A percentile compares a stretch with the other conserved stretches of the same genome.
These are phyloP conservation scores for Plasmodium gonderi DNA, from an alignment of 169 alveolate genomes.

Conservation along the genomic window DNA sequence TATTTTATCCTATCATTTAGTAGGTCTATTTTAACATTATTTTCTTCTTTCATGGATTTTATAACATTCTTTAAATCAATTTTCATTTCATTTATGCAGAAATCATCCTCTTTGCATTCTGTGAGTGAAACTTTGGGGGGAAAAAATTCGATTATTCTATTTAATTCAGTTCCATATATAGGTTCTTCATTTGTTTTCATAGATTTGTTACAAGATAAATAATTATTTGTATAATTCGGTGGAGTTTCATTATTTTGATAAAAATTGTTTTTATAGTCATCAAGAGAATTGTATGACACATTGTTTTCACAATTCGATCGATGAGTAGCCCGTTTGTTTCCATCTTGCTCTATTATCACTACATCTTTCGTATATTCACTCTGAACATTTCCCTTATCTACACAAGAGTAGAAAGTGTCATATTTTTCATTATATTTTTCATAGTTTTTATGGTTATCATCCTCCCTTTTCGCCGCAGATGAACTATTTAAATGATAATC, in stretches of 20 bases:
- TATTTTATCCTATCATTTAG: constrained; percentile 22
- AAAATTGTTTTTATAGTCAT: neutral
- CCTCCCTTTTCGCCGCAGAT: no score
- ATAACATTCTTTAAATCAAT: constrained; percentile 16
- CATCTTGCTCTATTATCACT: neutral
- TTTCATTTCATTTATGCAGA: constrained; percentile 15
- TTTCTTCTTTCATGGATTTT: constrained; percentile 27
- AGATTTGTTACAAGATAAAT: neutral
- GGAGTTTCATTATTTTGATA: neutral
- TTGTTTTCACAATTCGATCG: neutral
- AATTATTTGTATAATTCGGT: neutral
- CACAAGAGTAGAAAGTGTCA: neutral
- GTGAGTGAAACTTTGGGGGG: constrained; percentile 2
- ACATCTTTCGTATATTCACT: neutral
- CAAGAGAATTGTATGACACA: neutral
- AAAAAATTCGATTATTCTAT: neutral
- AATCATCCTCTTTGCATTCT: constrained; percentile 25
- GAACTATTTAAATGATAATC: neutral
- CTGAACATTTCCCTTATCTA: neutral
- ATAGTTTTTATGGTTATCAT: neutral
- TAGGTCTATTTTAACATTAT: constrained; percentile 27
- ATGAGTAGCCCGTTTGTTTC: neutral
- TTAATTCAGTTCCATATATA: neutral
- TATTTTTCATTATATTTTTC: neutral
- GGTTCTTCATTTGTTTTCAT: neutral